Conservation (phyloP, 768 basidiomycete genomes). For the Gelatoporia subvermispora region DNA sequence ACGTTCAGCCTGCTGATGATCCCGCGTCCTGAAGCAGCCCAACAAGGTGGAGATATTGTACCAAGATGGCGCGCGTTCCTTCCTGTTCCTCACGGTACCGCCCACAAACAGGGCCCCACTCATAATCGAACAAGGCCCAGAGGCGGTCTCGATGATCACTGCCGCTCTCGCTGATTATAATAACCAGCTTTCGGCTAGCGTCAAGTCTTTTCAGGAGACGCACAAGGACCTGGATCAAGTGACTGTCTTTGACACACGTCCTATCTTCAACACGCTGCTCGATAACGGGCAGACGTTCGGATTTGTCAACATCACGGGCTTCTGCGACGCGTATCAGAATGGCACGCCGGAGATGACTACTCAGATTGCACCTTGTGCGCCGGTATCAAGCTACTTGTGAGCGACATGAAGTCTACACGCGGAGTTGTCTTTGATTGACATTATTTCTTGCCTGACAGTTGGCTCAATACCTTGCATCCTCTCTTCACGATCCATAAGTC, state of each 20-base stretch:
- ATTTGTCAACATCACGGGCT: constrained; percentile 56
- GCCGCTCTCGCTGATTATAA: constrained; percentile 47
- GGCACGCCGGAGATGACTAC: constrained; percentile 50
- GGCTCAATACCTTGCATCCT: constrained; percentile 59
- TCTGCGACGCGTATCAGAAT: constrained; percentile 52
- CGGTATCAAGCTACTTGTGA: constrained; percentile 63
- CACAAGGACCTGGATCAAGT: constrained; percentile 41
- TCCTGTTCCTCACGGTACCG: constrained; percentile 35
- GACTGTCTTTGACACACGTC: constrained; percentile 50
- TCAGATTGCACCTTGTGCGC: constrained; percentile 53
- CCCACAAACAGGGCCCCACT: constrained; percentile 35
- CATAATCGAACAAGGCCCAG: constrained; percentile 34
- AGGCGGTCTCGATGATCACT: constrained; percentile 24
- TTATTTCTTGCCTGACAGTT: constrained; percentile 32
- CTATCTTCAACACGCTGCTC: constrained; percentile 54
- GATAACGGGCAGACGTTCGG: constrained; percentile 48
- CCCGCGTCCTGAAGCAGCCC: constrained; percentile 25
- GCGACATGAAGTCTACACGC: constrained; percentile 11
- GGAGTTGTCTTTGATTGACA: background rate
- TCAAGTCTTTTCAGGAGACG: constrained; percentile 34
- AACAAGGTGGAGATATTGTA: constrained; percentile 44
- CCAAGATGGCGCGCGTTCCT: constrained; percentile 33
- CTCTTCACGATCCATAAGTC: constrained; percentile 61
- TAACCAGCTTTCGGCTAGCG: constrained; percentile 34
- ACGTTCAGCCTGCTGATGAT: background rate